A percentile compares a stretch with the other conserved stretches of the same genome.
These are phyloP conservation scores for Phaeoacremonium minimum DNA, from an alignment of 2,329 filamentous ascomycete genomes.

Conservation along the genomic window DNA sequence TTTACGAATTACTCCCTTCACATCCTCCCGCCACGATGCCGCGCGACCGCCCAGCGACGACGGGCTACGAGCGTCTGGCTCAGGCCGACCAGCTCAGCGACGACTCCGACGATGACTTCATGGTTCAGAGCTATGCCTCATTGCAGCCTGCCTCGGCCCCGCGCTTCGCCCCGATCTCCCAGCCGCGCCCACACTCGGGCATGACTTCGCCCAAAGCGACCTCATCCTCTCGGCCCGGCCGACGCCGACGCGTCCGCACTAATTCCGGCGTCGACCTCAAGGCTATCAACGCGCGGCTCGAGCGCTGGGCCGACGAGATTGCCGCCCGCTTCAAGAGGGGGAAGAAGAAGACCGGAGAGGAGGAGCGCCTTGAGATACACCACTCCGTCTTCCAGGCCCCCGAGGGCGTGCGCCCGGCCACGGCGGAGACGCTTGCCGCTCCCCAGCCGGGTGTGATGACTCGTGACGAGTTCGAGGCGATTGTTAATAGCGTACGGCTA, in stretches of 20 bases:
- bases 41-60: slow-evolving; percentile 65
- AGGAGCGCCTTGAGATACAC: slow-evolving; percentile 90
- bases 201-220: slow-evolving; percentile 51
- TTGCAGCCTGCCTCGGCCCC: slow-evolving; percentile 54
- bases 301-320: slow-evolving; percentile 97
- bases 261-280: slow-evolving; percentile 96
- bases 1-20: too few species aligned
- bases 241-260: slow-evolving; percentile 49
- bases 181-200: slow-evolving; percentile 56
- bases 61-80: slow-evolving; percentile 79
- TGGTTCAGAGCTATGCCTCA: slow-evolving; percentile 50
- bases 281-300: slow-evolving; percentile 91
- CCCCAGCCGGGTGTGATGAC: slow-evolving; percentile 64
- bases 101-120: slow-evolving; percentile 63
- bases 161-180: slow-evolving; percentile 60
- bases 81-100: slow-evolving; percentile 75
- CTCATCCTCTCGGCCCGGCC: slow-evolving; percentile 24
- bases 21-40: slow-evolving; percentile 57
- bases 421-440: slow-evolving; percentile 67
- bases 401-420: slow-evolving; percentile 77
- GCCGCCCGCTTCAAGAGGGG: slow-evolving; percentile 91
- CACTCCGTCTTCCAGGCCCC: slow-evolving; percentile 95
- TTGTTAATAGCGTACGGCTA: slow-evolving; percentile 83
- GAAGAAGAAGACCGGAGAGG: slow-evolving; percentile 69
- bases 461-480: slow-evolving; percentile 76